These are phyloP conservation scores for Vaccinium macrocarpon DNA, from an alignment of 148 eudicot species.

Conservation along the genomic window DNA sequence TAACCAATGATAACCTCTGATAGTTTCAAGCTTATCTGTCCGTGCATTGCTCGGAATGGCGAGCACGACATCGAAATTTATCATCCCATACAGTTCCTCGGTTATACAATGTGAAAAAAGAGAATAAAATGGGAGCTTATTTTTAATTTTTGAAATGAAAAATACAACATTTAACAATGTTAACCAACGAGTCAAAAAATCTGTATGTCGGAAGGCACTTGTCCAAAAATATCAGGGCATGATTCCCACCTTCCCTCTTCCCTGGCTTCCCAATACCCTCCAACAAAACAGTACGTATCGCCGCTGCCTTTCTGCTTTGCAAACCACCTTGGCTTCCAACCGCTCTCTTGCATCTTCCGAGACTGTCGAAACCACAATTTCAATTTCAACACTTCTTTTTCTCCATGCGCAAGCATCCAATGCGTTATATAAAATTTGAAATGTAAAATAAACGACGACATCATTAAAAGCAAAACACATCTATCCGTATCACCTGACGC, in stretches of 20 bases:
- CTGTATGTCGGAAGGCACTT: slow-evolving; percentile 12
- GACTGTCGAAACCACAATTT: slow-evolving; percentile 15
- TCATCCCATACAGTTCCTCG: not conserved
- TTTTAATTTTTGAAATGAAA: not conserved
- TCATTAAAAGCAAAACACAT: not conserved
- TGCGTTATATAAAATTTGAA: not conserved
- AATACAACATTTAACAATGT: not conserved
- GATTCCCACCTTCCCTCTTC: slow-evolving; percentile 33
- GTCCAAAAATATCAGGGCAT: slow-evolving; percentile 31
- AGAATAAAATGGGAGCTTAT: not conserved
- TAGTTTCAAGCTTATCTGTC: not conserved
- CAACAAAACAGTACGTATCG: slow-evolving; percentile 18
- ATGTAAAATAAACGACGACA: not conserved
- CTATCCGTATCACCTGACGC: slow-evolving; percentile 24
- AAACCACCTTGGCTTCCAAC: slow-evolving; percentile 37
- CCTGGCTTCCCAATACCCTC: slow-evolving; percentile 38
- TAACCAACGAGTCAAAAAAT: slow-evolving; percentile 1
- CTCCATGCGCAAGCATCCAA: not conserved
- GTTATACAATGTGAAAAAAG: not conserved
- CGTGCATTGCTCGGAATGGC: slow-evolving; percentile 1
- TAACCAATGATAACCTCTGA: not conserved
- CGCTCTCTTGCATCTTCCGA: slow-evolving; percentile 31
- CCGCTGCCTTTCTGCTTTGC: slow-evolving; percentile 15
- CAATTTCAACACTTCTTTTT: not conserved
- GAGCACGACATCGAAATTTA: not conserved